Evolutionary conservation across 2,329 filamentous ascomycete species (phyloP).

Genomic region (Sclerotinia sclerotiorum): DNA sequence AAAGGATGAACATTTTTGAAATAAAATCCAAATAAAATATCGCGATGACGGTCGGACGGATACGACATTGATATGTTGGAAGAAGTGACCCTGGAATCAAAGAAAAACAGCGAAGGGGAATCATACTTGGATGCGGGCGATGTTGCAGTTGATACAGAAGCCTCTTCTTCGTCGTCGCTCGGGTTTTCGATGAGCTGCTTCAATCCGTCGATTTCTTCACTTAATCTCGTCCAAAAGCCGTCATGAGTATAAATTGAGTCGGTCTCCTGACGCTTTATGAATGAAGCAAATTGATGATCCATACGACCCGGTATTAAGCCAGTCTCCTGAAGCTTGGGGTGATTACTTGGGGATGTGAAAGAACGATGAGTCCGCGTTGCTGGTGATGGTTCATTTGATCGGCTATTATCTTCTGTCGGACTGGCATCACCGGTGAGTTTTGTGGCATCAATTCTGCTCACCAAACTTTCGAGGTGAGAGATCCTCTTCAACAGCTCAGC

Average conservation of each 20-base stretch:
- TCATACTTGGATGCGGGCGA: constrained; percentile 18
- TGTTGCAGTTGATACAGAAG: not conserved
- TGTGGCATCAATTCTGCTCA: constrained; percentile 22
- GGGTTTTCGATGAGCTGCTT: constrained; percentile 20
- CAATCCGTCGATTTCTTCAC: constrained; percentile 22
- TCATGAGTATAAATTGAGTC: constrained; percentile 18
- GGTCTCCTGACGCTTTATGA: constrained; percentile 21
- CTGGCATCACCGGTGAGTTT: constrained; percentile 4
- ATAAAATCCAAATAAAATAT: constrained; percentile 6
- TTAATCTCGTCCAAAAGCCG: constrained; percentile 23
- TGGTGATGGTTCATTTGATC: constrained; percentile 14
- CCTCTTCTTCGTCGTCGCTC: constrained; percentile 22
- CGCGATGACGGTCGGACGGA: constrained; percentile 12
- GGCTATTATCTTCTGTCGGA: not conserved
- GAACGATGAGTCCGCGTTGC: constrained; percentile 5
- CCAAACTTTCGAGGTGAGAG: constrained; percentile 23
- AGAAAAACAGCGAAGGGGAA: constrained; percentile 18
- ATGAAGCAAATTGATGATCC: constrained; percentile 20
- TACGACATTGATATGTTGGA: not conserved
- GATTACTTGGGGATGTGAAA: not conserved
- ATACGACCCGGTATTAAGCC: constrained; percentile 5
- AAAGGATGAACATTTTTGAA: constrained; percentile 22
- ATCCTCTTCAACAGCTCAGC: constrained; percentile 25
- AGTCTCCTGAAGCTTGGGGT: not conserved
- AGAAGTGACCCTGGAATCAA: constrained; percentile 10